Percentiles rank a stretch among this genome's conserved stretches.
Conservation (phyloP, 2,329 filamentous ascomycete genomes). For the Metarhizium guizhouense region DNA sequence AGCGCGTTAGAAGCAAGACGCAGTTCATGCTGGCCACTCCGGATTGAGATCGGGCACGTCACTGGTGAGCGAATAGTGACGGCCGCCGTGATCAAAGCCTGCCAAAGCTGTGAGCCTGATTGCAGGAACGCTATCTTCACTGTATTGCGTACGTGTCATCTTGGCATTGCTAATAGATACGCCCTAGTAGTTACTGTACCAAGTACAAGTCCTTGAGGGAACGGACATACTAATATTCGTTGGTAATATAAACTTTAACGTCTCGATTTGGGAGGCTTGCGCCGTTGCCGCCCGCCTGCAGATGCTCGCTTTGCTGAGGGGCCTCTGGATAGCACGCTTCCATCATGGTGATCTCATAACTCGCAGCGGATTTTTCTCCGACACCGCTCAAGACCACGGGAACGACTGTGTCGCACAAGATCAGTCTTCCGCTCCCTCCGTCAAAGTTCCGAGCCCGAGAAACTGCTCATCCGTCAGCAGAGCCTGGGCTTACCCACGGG, state of each 20-base stretch:
- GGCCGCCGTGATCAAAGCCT: not conserved
- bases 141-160: not conserved
- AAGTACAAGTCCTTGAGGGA: no score
- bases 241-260: no score
- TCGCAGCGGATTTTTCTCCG: not conserved
- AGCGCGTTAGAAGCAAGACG: not conserved
- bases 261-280: not conserved
- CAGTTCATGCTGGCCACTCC: not conserved
- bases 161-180: not conserved
- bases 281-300: constrained; percentile 5
- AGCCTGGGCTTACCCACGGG: not conserved
- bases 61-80: not conserved
- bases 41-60: not conserved
- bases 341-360: not conserved
- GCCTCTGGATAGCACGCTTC: not conserved
- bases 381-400: not conserved
- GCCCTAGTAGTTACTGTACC: no score
- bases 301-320: not conserved
- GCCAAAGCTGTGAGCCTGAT: not conserved
- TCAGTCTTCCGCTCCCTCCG: not conserved
- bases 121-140: not conserved
- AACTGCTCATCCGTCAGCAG: not conserved
- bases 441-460: not conserved
- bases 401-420: not conserved
- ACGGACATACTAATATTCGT: no score